These are phyloP conservation scores for Hypoxylon sp. DNA, from an alignment of 2,329 filamentous ascomycete species.

Conservation along the genomic window DNA sequence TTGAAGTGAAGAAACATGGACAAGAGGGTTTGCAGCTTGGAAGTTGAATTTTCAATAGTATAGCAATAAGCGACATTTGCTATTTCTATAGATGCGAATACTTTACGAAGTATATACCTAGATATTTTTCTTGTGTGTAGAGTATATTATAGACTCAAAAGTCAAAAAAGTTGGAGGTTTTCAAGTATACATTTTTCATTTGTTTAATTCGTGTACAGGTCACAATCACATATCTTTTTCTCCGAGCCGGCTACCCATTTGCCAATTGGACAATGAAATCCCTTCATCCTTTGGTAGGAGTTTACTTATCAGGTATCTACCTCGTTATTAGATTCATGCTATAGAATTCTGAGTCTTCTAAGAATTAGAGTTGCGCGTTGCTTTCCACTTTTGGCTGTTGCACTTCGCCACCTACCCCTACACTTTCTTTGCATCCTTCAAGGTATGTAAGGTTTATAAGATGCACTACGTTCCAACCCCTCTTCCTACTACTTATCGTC, in stretches of 20 bases:
- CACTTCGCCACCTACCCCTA: neutral
- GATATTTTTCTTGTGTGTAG: neutral
- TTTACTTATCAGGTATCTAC: neutral
- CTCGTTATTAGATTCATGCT: too few relatives aligned
- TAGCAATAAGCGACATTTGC: neutral
- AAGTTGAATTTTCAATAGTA: neutral
- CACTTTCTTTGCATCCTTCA: neutral
- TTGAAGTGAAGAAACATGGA: neutral
- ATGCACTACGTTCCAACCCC: neutral
- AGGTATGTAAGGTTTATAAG: neutral
- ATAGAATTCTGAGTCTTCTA: too few relatives aligned
- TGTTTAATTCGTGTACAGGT: neutral
- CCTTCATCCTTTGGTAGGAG: neutral
- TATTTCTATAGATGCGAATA: neutral
- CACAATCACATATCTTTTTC: neutral
- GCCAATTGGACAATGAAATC: too few relatives aligned
- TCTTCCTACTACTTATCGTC: neutral
- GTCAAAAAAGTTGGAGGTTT: neutral
- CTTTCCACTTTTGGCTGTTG: neutral
- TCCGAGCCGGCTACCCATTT: neutral
- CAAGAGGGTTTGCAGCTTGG: neutral
- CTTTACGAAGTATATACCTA: neutral
- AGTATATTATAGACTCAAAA: neutral
- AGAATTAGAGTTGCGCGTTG: neutral
- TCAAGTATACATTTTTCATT: neutral